Percentiles rank a stretch among this genome's conserved stretches.
Conservation (phyloP, 257 asterid genomes). For the Solanum clarkiae region DNA sequence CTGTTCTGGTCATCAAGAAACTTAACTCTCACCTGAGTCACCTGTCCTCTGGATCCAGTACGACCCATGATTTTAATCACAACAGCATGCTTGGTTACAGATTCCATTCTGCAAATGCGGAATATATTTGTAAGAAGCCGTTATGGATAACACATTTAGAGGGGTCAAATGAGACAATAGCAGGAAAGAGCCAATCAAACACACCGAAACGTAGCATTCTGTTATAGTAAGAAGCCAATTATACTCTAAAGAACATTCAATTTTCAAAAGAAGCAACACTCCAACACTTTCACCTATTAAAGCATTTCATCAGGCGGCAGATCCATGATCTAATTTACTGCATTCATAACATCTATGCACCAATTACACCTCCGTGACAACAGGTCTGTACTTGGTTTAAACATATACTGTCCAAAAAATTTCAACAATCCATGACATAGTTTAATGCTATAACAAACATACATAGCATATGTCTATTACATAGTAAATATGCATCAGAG, state of each 20-base stretch:
- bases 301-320: neutral
- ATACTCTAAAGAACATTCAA: neutral
- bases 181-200: neutral
- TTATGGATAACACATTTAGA: neutral
- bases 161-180: neutral
- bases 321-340: neutral
- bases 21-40: slow-evolving; percentile 21
- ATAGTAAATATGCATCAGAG: no score
- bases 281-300: neutral
- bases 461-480: neutral
- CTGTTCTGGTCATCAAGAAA: slow-evolving; percentile 17
- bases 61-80: slow-evolving; percentile 20
- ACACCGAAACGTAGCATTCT: neutral
- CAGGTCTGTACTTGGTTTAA: neutral
- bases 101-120: slow-evolving; percentile 4
- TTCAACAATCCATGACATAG: neutral
- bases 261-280: neutral
- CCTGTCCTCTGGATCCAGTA: slow-evolving; percentile 19
- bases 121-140: neutral
- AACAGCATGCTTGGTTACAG: slow-evolving; percentile 16
- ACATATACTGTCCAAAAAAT: neutral
- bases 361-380: neutral
- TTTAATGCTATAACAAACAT: neutral
- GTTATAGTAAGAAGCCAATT: neutral
- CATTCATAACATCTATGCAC: neutral